Evolutionary conservation across 2,329 filamentous ascomycete species (phyloP), one percentile per base, ranked within the genome.

Genomic region (Calonectria naviculata): DNA sequence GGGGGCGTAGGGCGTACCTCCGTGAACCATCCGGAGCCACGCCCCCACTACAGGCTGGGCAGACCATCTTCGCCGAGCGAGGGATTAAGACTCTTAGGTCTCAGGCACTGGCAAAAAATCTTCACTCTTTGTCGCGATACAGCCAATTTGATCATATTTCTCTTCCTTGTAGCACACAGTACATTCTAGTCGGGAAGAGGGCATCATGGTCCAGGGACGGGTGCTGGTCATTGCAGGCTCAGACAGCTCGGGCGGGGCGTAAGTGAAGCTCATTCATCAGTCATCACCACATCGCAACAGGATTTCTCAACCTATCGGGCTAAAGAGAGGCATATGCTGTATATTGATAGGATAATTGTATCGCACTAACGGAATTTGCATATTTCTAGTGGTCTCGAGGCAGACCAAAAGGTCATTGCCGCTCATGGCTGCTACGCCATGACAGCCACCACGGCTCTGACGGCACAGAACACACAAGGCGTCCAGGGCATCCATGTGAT

Each of bases 381-480:
- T 24, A 13, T 31, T 15, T 28, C 41, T 78, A 98, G 95, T 67
- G 97, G 96, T 63, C 90, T 99, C 38, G 96, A 99, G 83, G 97
- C 96, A 44, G 96, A 98, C 81, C 95, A 98, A 81, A 97, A 98
- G 82, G 95, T 97, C 72, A 93, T 98, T 71, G 93, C 95, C 52
- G 94, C 94, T 21, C 95, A 98, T 89, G 92, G 93, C 71, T 97
- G 94, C 85, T 98, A 98, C 87, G 95, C 95, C 71, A 97, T 98
- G 92, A 98, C 96, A 62, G 95, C 95, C 26, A 98, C 96, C 12
- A 97, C 96, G 17, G 96, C 96, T 24, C 86, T 99, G 80, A 99
- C 97, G n/a, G 95, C 95, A 19, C 97, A 98, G 81, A 98, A 98
- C 83, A 99, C 97, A 0, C 88, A 90, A 65, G 95, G 95, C 5